A percentile compares a stretch with the other conserved stretches of the same genome.
These are phyloP conservation scores for Saccharomyces hybrid DNA, from an alignment of 1,139 yeast genomes.

Conservation along the genomic window DNA sequence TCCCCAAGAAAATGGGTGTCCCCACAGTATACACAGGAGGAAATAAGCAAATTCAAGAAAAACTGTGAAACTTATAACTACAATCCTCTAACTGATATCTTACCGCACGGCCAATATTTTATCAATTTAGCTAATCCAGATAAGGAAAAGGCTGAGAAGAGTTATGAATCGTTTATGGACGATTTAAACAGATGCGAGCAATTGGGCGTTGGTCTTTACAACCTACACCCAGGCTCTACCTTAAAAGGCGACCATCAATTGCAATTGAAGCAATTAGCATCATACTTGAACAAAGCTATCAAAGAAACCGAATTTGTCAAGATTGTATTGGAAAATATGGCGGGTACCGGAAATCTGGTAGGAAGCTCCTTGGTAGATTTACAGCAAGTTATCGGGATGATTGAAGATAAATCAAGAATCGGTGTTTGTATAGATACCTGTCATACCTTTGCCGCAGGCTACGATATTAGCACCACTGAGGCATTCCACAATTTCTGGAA, in stretches of 20 bases:
- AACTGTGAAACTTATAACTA: slow-evolving; percentile 58
- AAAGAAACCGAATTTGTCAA: slow-evolving; percentile 67
- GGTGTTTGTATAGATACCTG: slow-evolving; percentile 97
- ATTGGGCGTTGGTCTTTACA: slow-evolving; percentile 76
- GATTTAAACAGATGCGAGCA: slow-evolving; percentile 82
- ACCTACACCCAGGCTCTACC: slow-evolving; percentile 93
- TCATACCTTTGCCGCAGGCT: slow-evolving; percentile 94
- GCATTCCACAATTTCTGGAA: slow-evolving; percentile 62
- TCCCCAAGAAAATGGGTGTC: slow-evolving; percentile 90
- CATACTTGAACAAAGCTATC: slow-evolving; percentile 71
- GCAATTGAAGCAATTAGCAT: slow-evolving; percentile 63
- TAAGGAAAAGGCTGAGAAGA: slow-evolving; percentile 64
- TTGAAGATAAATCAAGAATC: slow-evolving; percentile 70
- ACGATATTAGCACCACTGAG: slow-evolving; percentile 60
- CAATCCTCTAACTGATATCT: slow-evolving; percentile 65
- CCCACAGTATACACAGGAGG: slow-evolving; percentile 61
- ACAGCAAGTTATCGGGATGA: slow-evolving; percentile 60
- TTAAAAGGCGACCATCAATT: slow-evolving; percentile 61
- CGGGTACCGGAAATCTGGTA: slow-evolving; percentile 88
- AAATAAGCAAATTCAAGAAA: slow-evolving; percentile 54
- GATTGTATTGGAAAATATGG: slow-evolving; percentile 93
- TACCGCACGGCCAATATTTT: slow-evolving; percentile 93
- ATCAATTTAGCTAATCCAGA: slow-evolving; percentile 92
- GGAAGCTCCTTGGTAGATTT: slow-evolving; percentile 79
- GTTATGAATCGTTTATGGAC: slow-evolving; percentile 74